A percentile compares a stretch with the other conserved stretches of the same genome.
Evolutionary conservation across 73 alveolate species (phyloP).

Genomic region (Tetrahymena thermophila): DNA sequence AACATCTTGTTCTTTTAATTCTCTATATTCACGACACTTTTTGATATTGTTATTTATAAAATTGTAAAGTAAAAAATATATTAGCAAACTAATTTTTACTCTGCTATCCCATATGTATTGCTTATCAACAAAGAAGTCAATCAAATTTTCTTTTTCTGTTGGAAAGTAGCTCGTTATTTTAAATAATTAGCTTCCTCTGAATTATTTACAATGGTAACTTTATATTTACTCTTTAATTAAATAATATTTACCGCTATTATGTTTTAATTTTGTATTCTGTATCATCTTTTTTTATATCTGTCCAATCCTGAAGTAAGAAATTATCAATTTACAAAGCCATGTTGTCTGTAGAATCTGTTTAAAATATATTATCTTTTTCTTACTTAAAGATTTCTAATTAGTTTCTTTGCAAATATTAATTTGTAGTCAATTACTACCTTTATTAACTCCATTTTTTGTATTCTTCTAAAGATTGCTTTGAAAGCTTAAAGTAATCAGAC

Average conservation of each 20-base stretch:
- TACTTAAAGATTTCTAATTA: not conserved
- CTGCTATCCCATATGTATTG: not conserved
- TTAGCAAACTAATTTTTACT: not conserved
- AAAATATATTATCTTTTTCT: not conserved
- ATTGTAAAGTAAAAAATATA: not conserved
- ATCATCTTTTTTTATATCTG: not conserved
- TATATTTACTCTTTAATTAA: no score
- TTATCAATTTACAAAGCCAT: not conserved
- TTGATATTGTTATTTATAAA: not conserved
- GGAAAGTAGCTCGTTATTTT: not conserved
- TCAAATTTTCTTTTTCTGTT: not conserved
- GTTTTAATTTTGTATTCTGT: not conserved
- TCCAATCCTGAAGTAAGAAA: not conserved
- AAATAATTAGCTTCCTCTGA: not conserved
- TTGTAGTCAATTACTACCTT: not conserved
- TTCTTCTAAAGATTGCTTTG: not conserved
- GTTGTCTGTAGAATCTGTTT: not conserved
- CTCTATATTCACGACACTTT: not conserved
- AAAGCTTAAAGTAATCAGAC: not conserved
- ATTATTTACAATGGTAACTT: no score
- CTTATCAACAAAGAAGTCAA: not conserved
- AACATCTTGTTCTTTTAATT: not conserved
- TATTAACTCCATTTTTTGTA: not conserved
- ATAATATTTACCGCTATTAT: not conserved
- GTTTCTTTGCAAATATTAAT: not conserved